A percentile compares a stretch with the other conserved stretches of the same genome.
Conservation (phyloP, 305 asterid genomes). For the Monarda citriodora region DNA sequence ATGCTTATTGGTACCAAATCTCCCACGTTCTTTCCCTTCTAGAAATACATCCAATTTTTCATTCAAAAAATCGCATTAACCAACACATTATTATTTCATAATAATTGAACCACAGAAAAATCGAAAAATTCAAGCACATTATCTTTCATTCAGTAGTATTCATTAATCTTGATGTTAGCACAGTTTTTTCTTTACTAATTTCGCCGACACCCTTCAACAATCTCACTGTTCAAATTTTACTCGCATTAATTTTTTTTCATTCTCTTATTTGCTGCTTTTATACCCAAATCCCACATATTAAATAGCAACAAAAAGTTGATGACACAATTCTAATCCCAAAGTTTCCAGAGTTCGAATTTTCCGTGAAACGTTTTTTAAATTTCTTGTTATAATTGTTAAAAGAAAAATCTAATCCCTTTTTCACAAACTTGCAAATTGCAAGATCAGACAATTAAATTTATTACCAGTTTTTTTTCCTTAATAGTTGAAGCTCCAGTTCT, state of each 20-base stretch:
- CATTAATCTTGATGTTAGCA: constrained; percentile 1
- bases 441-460: background rate
- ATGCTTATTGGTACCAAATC: too few species aligned
- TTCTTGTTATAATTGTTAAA: too few species aligned
- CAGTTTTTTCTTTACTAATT: constrained; percentile 3
- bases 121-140: background rate
- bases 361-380: too few species aligned
- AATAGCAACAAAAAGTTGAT: constrained; percentile 31
- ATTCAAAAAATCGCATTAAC: too few species aligned
- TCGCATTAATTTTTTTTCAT: background rate
- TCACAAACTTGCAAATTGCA: background rate
- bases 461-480: background rate
- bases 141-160: background rate
- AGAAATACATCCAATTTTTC: background rate
- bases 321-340: constrained; percentile 9
- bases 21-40: background rate
- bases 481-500: constrained; percentile 13
- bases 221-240: constrained; percentile 5
- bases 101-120: background rate
- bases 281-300: background rate
- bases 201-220: constrained; percentile 9
- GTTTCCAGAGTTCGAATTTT: too few species aligned
- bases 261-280: constrained; percentile 1
- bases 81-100: background rate
- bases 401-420: constrained; percentile 15